Conservation (phyloP, 352 stramenopile species). For the Plasmopara viticola region DNA sequence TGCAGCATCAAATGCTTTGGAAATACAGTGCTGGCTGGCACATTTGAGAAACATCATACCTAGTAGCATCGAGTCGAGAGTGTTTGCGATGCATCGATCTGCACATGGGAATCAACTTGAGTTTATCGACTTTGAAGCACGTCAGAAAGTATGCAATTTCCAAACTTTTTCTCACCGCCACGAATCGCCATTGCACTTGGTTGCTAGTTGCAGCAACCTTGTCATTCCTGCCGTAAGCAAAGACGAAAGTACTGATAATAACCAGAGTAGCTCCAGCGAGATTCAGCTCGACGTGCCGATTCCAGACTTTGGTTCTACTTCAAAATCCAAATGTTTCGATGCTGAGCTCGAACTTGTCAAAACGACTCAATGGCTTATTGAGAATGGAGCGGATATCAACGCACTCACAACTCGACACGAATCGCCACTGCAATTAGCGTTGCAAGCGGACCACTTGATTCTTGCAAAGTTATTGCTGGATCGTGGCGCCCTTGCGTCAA, state of each 20-base stretch:
- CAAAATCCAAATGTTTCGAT: constrained; percentile 35
- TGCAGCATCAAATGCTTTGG: constrained; percentile 69
- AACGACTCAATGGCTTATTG: constrained; percentile 63
- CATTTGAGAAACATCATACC: constrained; percentile 72
- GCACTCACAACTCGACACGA: constrained; percentile 36
- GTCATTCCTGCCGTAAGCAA: constrained; percentile 19
- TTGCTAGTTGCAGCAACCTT: constrained; percentile 32
- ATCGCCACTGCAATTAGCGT: constrained; percentile 49
- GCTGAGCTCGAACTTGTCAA: constrained; percentile 51
- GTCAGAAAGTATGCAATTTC: constrained; percentile 42
- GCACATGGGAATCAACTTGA: constrained; percentile 48
- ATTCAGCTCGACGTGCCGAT: constrained; percentile 16
- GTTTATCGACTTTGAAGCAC: constrained; percentile 54
- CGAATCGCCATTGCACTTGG: constrained; percentile 69
- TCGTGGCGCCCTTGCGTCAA: constrained; percentile 37
- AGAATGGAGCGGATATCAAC: constrained; percentile 69
- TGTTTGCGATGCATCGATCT: constrained; percentile 76
- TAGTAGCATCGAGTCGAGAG: constrained; percentile 60
- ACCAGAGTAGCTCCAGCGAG: constrained; percentile 18
- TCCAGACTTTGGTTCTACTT: constrained; percentile 5
- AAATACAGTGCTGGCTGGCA: constrained; percentile 87
- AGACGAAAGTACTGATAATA: constrained; percentile 17
- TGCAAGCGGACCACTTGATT: constrained; percentile 41
- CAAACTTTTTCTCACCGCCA: constrained; percentile 14
- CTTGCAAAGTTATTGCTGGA: constrained; percentile 53